Percentiles rank a stretch among this genome's conserved stretches.
phyloP scores from a whole-genome alignment of 2,329 filamentous ascomycete genomes.

The Ceratocystis diversiconidia region DNA sequence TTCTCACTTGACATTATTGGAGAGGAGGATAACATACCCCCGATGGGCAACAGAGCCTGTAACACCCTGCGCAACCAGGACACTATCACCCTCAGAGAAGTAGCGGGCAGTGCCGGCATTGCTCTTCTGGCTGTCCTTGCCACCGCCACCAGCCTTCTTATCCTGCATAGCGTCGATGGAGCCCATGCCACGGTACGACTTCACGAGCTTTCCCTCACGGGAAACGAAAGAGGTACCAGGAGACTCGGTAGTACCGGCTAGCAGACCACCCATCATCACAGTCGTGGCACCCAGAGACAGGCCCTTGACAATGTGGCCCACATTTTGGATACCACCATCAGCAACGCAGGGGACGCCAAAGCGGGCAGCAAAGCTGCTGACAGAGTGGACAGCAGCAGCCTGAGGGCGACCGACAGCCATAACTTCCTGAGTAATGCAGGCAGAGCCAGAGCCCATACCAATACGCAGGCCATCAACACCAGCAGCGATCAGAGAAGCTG shows the following conservation, averaged over 20 bases:
- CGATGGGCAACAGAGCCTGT: constrained; percentile 71
- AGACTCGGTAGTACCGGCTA: constrained; percentile 94
- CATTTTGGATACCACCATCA: constrained; percentile 94
- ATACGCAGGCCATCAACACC: constrained; percentile 94
- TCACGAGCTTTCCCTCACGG: constrained; percentile 92
- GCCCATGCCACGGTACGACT: constrained; percentile 98
- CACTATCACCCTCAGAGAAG: constrained; percentile 91
- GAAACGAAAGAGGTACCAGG: constrained; percentile 94
- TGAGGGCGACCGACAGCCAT: constrained; percentile 98
- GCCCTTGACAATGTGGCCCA: constrained; percentile 98
- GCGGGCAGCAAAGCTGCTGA: constrained; percentile 73
- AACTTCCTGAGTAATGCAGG: constrained; percentile 98
- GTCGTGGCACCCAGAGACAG: constrained; percentile 86
- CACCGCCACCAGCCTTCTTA: constrained; percentile 74
- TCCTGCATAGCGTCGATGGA: constrained; percentile 99
- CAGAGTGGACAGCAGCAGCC: constrained; percentile 81
- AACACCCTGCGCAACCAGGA: constrained; percentile 93
- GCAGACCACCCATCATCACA: constrained; percentile 98
- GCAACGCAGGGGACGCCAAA: constrained; percentile 98
- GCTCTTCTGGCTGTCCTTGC: constrained; percentile 59
- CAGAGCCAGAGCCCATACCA: constrained; percentile 95
- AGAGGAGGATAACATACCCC: constrained; percentile 32
- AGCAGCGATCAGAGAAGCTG: constrained; percentile 77
- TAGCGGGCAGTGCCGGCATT: constrained; percentile 96
- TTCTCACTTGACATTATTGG: background rate